phyloP scores from a whole-genome alignment of 805 yeast species.

The Ogataea haglerorum region DNA sequence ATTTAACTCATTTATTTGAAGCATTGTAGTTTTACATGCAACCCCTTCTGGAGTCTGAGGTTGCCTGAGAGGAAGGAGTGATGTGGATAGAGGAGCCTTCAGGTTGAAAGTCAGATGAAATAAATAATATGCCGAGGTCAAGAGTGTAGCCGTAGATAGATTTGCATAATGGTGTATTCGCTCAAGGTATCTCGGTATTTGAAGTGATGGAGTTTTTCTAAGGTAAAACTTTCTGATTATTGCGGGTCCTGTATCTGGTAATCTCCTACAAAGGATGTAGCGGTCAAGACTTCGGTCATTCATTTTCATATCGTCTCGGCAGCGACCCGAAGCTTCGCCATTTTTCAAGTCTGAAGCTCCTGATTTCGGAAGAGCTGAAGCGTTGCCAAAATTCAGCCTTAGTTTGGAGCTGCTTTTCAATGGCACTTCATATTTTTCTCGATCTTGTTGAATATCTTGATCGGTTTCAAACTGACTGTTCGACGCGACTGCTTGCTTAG shows the following conservation, averaged over 20 bases:
- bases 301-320: neutral
- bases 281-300: neutral
- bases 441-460: neutral
- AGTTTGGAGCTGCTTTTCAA: constrained; percentile 26
- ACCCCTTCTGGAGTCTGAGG: constrained; percentile 4
- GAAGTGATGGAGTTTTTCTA: constrained; percentile 30
- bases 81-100: constrained; percentile 15
- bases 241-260: constrained; percentile 8
- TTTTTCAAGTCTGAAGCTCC: too few relatives aligned
- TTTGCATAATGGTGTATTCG: constrained; percentile 30
- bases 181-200: constrained; percentile 28
- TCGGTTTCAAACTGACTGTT: constrained; percentile 2
- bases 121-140: constrained; percentile 32
- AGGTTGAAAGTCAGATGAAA: constrained; percentile 31
- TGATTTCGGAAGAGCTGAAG: too few relatives aligned
- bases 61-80: constrained; percentile 11
- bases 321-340: too few relatives aligned
- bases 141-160: constrained; percentile 31
- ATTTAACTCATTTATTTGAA: constrained; percentile 35
- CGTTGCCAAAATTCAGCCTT: neutral
- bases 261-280: neutral
- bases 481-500: too few relatives aligned
- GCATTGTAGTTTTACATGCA: constrained; percentile 16
- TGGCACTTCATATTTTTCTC: constrained; percentile 25
- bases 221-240: constrained; percentile 30